Conservation (phyloP, 768 basidiomycete species). For the Thelephora ganbajun region DNA sequence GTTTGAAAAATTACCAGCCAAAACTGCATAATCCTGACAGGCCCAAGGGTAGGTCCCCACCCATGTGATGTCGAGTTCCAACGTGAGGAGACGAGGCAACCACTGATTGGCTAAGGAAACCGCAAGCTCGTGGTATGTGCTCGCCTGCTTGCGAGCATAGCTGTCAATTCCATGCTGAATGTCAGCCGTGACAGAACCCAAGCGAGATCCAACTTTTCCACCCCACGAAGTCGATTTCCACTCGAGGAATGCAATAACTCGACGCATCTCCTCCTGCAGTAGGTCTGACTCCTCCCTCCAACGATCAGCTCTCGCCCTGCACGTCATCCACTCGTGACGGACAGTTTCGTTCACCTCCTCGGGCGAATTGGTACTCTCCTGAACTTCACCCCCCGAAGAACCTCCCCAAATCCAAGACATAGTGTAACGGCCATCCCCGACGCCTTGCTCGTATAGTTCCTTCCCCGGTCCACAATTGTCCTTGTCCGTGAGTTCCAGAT, state of each 20-base stretch:
- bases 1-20: no score
- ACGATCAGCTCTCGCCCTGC: conserved; percentile 1
- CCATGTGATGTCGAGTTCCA: no score
- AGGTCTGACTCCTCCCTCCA: conserved; percentile 8
- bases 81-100: background rate
- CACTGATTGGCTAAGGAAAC: background rate
- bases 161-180: conserved; percentile 2
- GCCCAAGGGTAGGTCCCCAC: no score
- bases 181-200: background rate
- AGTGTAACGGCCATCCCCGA: background rate
- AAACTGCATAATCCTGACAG: no score
- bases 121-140: background rate
- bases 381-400: background rate
- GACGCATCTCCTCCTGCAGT: conserved; percentile 16
- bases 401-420: conserved; percentile 4
- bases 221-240: conserved; percentile 8
- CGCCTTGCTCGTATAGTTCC: background rate
- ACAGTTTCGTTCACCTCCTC: conserved; percentile 1
- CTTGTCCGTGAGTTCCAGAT: background rate
- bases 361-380: background rate
- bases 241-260: conserved; percentile 9
- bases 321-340: conserved; percentile 6
- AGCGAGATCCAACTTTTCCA: background rate
- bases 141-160: conserved; percentile 5
- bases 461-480: conserved; percentile 1